Base-by-base conservation (phyloP, 2,329 filamentous ascomycete genomes). In the Niveomyces coronatus region DNA sequence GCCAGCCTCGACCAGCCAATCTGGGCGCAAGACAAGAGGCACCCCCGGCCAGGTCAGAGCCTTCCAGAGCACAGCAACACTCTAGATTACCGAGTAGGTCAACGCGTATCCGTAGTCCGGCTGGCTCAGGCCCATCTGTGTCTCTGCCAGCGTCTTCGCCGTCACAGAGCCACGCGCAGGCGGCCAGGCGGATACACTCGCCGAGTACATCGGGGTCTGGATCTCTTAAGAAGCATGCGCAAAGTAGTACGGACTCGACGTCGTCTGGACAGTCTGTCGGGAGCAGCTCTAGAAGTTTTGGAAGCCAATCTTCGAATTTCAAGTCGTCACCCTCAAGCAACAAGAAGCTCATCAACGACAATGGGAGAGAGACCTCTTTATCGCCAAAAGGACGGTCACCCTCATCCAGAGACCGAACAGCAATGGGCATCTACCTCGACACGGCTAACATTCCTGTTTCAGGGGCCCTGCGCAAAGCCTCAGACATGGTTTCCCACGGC, bases 391-490 rank as follows among this genome's bases (percentile, higher is more conserved):
- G 32, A 31, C 38, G 28, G 28, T 40, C 38, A 1, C 35, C 36
- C 32, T 32, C 20, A 27, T 40, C 38, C 9, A 22, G 35, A n/a
- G 38, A 40, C 18, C 17, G 27, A n/a, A n/a, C n/a, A 27, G 38
- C 38, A 13, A 13, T 35, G 11, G 31, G 35, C 16, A 35, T 40
- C 15, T 30, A 40, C 17, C 37, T 39, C 9, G 54, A 53, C 30
- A 48, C 64, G 37, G 30, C n/a, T n/a, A n/a, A n/a, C n/a, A n/a
- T n/a, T n/a, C 65, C 67, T 1, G 58, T 58, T 27, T 63, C 68
- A 28, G 57, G 64, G n/a, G 58, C 58, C 28, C 42, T 58, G 9
- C 57, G 61, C 8, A 65, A 67, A 27, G 53, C 53, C n/a, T 44
- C 62, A 16, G 67, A 71, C 28, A 47, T 61, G 23, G 54, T 57